Evolutionary conservation across 108 stramenopile genomes (phyloP).

Genomic region (Conticribra guillardii): DNA sequence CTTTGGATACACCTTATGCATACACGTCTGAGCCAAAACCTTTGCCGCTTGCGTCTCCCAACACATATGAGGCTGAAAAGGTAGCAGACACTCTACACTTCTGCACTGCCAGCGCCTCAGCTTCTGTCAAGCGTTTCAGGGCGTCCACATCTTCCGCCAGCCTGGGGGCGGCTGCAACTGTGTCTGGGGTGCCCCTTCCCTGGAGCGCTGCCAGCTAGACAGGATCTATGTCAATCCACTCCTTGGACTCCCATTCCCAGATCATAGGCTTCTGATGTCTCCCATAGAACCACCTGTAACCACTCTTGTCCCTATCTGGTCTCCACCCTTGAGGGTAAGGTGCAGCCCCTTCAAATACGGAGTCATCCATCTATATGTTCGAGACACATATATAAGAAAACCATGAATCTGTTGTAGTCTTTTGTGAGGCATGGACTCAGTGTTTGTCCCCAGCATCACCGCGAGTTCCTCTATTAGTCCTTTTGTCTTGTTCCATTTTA

Average conservation of each 20-base stretch:
- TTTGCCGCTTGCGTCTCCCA: constrained; percentile 43
- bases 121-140: background rate
- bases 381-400: constrained; percentile 48
- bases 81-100: background rate
- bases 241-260: background rate
- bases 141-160: background rate
- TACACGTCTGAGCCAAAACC: constrained; percentile 30
- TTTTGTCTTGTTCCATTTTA: background rate
- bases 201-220: no score
- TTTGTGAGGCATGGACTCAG: background rate
- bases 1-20: no score
- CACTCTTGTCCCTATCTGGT: constrained; percentile 31
- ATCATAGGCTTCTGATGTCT: background rate
- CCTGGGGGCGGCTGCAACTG: background rate
- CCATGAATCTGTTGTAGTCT: constrained; percentile 20
- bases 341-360: constrained; percentile 62
- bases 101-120: background rate
- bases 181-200: background rate
- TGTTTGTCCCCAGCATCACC: background rate
- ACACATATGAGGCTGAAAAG: constrained; percentile 8
- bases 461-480: background rate
- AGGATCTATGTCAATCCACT: no score
- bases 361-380: constrained; percentile 36
- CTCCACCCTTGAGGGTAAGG: constrained; percentile 52
- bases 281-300: constrained; percentile 8